These are phyloP conservation scores for Aspergillus nidulans DNA, from an alignment of 495 filamentous ascomycete species.

Conservation along the genomic window DNA sequence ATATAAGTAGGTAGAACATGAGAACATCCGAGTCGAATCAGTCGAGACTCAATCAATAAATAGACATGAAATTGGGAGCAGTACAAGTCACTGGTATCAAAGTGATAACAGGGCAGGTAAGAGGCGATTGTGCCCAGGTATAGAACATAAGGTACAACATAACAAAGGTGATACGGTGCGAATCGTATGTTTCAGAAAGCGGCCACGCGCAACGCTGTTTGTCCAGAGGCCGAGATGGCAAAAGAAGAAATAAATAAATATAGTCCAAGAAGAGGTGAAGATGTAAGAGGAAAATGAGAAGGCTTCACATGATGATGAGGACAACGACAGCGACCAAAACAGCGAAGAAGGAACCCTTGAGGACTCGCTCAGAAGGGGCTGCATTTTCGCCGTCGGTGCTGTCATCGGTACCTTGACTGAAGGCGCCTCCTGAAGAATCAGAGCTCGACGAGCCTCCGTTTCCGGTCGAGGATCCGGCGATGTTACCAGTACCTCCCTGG, in stretches of 20 bases:
- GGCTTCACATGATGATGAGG: slow-evolving; percentile 48
- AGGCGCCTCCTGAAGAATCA: slow-evolving; percentile 13
- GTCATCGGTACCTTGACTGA: slow-evolving; percentile 17
- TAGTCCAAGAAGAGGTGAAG: slow-evolving; percentile 11
- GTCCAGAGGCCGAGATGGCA: background rate
- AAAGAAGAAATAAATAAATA: slow-evolving; percentile 14
- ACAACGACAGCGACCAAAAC: slow-evolving; percentile 53
- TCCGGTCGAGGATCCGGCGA: slow-evolving; percentile 20
- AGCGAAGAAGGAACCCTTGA: slow-evolving; percentile 53
- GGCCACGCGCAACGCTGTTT: slow-evolving; percentile 4
- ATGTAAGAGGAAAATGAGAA: slow-evolving; percentile 14
- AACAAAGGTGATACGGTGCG: slow-evolving; percentile 6
- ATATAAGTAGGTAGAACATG: background rate
- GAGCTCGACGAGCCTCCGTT: slow-evolving; percentile 1
- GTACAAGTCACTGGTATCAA: background rate
- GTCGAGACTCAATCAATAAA: background rate
- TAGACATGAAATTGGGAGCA: background rate
- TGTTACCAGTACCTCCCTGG: slow-evolving; percentile 29
- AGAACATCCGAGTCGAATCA: slow-evolving; percentile 1
- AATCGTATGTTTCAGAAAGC: slow-evolving; percentile 1
- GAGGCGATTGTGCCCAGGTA: slow-evolving; percentile 20
- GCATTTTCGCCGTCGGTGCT: slow-evolving; percentile 20
- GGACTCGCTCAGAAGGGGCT: slow-evolving; percentile 39
- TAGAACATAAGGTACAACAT: slow-evolving; percentile 14
- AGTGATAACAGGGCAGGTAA: slow-evolving; percentile 31